A percentile compares a stretch with the other conserved stretches of the same genome.
Conservation (phyloP, 2,329 filamentous ascomycete genomes). For the Penicillium psychrosexuale region DNA sequence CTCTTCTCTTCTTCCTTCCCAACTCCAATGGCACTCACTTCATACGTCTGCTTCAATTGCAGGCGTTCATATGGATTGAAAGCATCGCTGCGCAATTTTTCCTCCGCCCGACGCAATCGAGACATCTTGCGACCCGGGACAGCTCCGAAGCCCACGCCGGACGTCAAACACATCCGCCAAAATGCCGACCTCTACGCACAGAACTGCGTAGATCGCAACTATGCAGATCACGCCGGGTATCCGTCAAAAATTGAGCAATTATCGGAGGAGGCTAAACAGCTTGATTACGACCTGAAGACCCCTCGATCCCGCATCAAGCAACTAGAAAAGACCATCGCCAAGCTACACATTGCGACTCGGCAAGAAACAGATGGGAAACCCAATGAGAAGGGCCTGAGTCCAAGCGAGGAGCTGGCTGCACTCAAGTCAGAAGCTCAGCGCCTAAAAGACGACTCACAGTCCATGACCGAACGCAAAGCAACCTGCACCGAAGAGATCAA, state of each 20-base stretch:
- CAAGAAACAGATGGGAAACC: conserved; percentile 12
- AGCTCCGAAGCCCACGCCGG: conserved; percentile 74
- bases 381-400: background rate
- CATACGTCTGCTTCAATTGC: conserved; percentile 38
- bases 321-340: conserved; percentile 43
- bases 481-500: conserved; percentile 61
- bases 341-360: conserved; percentile 28
- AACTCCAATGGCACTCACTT: conserved; percentile 24
- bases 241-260: conserved; percentile 52
- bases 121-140: conserved; percentile 57
- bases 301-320: conserved; percentile 45
- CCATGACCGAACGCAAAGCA: conserved; percentile 31
- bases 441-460: conserved; percentile 37
- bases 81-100: conserved; percentile 20
- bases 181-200: conserved; percentile 75
- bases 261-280: conserved; percentile 35
- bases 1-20: conserved; percentile 8
- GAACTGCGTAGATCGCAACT: conserved; percentile 85
- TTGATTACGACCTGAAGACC: conserved; percentile 40
- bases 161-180: conserved; percentile 86
- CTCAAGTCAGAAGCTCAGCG: conserved; percentile 39
- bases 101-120: conserved; percentile 18
- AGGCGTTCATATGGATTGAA: conserved; percentile 19
- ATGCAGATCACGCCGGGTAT: conserved; percentile 54
- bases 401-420: conserved; percentile 23